Base-by-base conservation (phyloP, 2,329 filamentous ascomycete genomes). In the Teratosphaeria epicoccoides region DNA sequence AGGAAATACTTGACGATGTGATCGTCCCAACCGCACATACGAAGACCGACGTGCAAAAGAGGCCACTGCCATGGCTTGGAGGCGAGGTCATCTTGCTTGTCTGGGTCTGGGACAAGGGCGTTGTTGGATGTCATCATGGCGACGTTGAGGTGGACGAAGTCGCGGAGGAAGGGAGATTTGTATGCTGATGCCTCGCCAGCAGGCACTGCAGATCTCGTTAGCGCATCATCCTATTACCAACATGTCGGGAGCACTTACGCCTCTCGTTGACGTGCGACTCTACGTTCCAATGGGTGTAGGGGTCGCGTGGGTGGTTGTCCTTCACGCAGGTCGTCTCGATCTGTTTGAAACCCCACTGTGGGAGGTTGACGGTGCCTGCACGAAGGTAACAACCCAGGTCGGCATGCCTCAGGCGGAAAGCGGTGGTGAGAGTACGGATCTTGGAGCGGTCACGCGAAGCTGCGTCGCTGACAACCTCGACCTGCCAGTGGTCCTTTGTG, bases 111-210 rank as follows among this genome's bases (percentile, higher is more conserved):
- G 20, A 98, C 88, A 45, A 98, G 82, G 23, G 93, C 93, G 66
- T 98, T 98, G 79, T 98, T 98, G 37, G 93, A 97, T 3, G 93
- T 98, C 91, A 97, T 96, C 93, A 98, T 98, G 57, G 93, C 93
- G 56, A 98, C 93, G 68, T 98, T 98, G 55, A 97, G 76, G 70
- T 98, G 93, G 57, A 98, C 84, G 65, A 98, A 98, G 71, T 98
- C 93, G 67, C 95, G 90, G 66, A 95, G 77, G 78, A 98, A 98
- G 2, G 94, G 93, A 29, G 91, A 97, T 74, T 87, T 95, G 76
- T 96, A 98, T 52, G 87, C 84, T 63, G 86, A 88, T 50, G 93
- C 87, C 70, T 96, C 87, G 61, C 87, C 85, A 56, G 87, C 82
- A 37, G 93, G 91, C 24, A 97, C 87, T 93, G 63, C 29, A 44